Evolutionary conservation across 176 grass and related monocot genomes (phyloP).

Genomic region (Dendrocalamus sinicus): DNA sequence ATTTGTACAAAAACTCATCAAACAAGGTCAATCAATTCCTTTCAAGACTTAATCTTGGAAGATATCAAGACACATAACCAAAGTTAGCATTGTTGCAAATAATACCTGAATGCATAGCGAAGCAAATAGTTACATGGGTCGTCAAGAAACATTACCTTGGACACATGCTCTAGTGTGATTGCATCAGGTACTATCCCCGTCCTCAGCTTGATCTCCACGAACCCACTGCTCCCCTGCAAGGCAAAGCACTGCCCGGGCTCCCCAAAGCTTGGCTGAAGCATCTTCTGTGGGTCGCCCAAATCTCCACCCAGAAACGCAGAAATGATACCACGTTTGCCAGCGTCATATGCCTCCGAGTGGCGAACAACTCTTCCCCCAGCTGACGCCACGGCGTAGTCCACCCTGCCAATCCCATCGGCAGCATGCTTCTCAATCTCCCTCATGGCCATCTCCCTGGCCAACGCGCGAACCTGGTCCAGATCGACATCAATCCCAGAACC

Average conservation of each 20-base stretch:
- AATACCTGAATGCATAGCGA: background rate
- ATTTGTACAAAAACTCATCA: too few species aligned
- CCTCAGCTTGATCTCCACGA: conserved; percentile 82
- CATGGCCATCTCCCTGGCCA: conserved; percentile 78
- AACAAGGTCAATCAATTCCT: background rate
- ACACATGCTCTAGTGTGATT: conserved; percentile 84
- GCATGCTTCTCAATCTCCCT: conserved; percentile 90
- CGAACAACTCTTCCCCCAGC: conserved; percentile 74
- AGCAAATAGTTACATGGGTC: background rate
- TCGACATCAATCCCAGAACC: conserved; percentile 37
- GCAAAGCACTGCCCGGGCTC: conserved; percentile 93
- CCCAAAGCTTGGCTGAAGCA: conserved; percentile 88
- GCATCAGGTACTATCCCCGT: conserved; percentile 72
- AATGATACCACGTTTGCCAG: conserved; percentile 40
- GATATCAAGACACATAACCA: background rate
- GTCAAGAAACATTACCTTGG: conserved; percentile 63
- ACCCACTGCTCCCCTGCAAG: conserved; percentile 71
- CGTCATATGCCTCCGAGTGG: conserved; percentile 61
- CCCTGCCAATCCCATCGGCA: conserved; percentile 90
- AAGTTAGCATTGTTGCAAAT: background rate
- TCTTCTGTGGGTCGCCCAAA: conserved; percentile 59
- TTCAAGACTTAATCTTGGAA: background rate
- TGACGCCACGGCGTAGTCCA: conserved; percentile 74
- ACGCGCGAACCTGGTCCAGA: conserved; percentile 65
- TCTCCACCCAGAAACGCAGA: background rate